Conservation (phyloP, 768 basidiomycete genomes). For the Rickenella mellea region DNA sequence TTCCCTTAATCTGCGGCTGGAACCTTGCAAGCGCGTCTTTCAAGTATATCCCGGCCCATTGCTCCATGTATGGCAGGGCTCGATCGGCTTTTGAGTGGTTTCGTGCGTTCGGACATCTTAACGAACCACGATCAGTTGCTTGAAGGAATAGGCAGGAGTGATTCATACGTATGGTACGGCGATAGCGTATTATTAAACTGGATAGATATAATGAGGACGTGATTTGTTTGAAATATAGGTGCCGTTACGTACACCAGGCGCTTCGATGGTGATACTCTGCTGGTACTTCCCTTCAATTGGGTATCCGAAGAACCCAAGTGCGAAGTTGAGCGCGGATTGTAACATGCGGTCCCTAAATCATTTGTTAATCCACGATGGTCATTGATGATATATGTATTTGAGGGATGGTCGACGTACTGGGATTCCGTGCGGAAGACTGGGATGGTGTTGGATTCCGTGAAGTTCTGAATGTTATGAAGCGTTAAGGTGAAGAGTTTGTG, state of each 20-base stretch:
- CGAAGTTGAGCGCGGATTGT: slow-evolving; percentile 55
- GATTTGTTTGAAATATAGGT: slow-evolving; percentile 8
- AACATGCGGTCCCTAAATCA: slow-evolving; percentile 59
- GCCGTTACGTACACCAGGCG: slow-evolving; percentile 36
- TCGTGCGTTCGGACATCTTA: slow-evolving; percentile 55
- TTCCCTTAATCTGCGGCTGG: slow-evolving; percentile 47
- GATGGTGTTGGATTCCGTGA: slow-evolving; percentile 45
- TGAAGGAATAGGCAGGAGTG: not conserved
- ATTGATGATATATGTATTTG: not conserved
- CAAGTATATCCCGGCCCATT: slow-evolving; percentile 72
- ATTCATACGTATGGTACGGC: slow-evolving; percentile 63
- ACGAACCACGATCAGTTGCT: not conserved
- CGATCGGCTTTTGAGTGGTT: slow-evolving; percentile 40
- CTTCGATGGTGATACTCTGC: slow-evolving; percentile 70
- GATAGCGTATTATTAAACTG: slow-evolving; percentile 81
- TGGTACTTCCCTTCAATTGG: slow-evolving; percentile 67
- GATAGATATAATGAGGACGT: not conserved
- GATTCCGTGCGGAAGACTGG: slow-evolving; percentile 78
- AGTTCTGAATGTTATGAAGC: slow-evolving; percentile 36
- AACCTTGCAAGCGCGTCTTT: slow-evolving; percentile 54
- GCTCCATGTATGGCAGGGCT: slow-evolving; percentile 41
- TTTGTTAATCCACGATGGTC: not conserved
- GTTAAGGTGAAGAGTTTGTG: slow-evolving; percentile 8
- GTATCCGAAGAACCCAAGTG: slow-evolving; percentile 69
- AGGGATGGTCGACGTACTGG: slow-evolving; percentile 32